Evolutionary conservation across 345 rosid genomes (phyloP), one percentile per base, ranked within the genome.

Genomic region (Pugionium cornutum): DNA sequence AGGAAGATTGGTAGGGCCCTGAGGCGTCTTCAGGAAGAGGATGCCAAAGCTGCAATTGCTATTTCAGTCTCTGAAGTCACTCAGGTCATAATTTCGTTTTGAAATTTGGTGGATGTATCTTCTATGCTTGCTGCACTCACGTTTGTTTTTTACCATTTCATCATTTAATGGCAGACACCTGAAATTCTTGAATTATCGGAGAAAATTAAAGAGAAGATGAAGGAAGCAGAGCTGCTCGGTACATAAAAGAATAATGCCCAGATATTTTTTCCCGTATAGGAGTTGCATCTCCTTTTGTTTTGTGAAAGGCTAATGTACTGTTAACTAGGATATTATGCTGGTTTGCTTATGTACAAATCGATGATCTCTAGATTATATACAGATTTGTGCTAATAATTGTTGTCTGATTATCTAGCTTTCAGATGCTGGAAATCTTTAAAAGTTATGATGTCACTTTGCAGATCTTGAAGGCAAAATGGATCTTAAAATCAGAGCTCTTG

Each of bases 11-110:
- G 81, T 44, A 83, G 98, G 73, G 98, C 98, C 49, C 89, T 91
- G 64, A 89, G 84, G 79, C 92, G 98, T 62, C 95, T 91, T 52
- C 96, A 91, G 73, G 96, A 87, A 68, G 98, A 91, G 11, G 98
- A 91, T 65, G 98, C 98, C n/a, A 91, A 91, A 83, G 96, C 98
- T 67, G 98, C 98, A 26, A 89, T 91, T 67, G 98, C 98, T 6
- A 91, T 91, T 72, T 87, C 95, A 4, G 96, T 91, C 50, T 82
- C 96, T 33, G 92, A 91, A 78, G 98, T 91, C 77, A 91, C 98
- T 10, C 98, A 72, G 92, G 96, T 91, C 40, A 61, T 40, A 30
- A 26, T 30, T 44, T 37, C 53, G 33, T 64, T 39, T 51, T 25
- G 1, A 6, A 31, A 7, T 36, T 47, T 9, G 8, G 32, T 53